Evolutionary conservation across 2,329 filamentous ascomycete species (phyloP).

Genomic region (Diatrype stigma): DNA sequence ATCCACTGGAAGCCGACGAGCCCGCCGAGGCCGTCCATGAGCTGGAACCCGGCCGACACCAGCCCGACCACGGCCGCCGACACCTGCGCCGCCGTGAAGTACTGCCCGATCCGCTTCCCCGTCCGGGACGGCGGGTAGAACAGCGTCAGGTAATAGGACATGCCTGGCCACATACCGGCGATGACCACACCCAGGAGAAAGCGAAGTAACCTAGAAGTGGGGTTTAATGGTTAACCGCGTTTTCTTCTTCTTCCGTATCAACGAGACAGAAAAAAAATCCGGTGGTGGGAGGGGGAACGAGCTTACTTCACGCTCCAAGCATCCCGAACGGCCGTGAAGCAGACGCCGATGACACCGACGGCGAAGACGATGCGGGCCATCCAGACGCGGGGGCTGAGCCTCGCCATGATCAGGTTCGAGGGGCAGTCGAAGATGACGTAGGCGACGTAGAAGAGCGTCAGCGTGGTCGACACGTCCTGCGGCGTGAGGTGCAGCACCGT

Average conservation of each 20-base stretch:
- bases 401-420: constrained; percentile 85
- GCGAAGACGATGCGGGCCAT: constrained; percentile 89
- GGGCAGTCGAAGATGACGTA: constrained; percentile 89
- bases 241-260: too few species aligned
- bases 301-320: constrained; percentile 79
- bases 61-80: constrained; percentile 86
- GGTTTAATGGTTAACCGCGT: too few species aligned
- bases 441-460: constrained; percentile 87
- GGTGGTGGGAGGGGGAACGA: background rate
- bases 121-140: constrained; percentile 87
- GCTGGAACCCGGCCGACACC: constrained; percentile 85
- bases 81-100: constrained; percentile 84
- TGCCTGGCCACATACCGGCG: constrained; percentile 92
- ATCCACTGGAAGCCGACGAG: constrained; percentile 87
- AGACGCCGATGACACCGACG: constrained; percentile 78
- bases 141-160: constrained; percentile 87
- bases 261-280: constrained; percentile 77
- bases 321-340: constrained; percentile 75
- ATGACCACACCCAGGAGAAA: constrained; percentile 83
- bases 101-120: constrained; percentile 82
- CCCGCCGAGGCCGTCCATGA: constrained; percentile 76
- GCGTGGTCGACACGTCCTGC: constrained; percentile 76
- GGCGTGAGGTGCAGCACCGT: constrained; percentile 64
- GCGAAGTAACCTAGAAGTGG: constrained; percentile 58
- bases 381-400: constrained; percentile 80